Base-by-base conservation (phyloP, 257 asterid species). In the Misopates orontium region DNA sequence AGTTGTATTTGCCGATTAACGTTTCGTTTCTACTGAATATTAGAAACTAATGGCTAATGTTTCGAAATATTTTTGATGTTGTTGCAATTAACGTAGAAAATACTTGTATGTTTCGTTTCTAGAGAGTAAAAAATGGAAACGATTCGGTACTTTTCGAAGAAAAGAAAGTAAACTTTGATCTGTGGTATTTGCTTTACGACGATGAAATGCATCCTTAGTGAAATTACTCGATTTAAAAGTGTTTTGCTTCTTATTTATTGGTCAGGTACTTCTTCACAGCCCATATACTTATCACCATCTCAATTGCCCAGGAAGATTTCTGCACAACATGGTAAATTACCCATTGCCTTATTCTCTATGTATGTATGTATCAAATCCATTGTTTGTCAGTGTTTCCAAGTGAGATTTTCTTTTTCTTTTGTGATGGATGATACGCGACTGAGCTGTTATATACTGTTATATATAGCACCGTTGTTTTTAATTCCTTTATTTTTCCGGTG, bases 201-300 rank as follows among this genome's bases (percentile, higher is more conserved):
- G n/a, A n/a, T n/a, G n/a, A n/a, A n/a, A n/a, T n/a, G n/a, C n/a
- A n/a, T n/a, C n/a, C n/a, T n/a, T n/a, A n/a, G 59, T 53, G 20
- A 31, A 20, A 16, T 8, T 17, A 15, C 1, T 56, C 14, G 17
- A 2, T 3, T 36, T 36, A 36, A 28, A 7, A 3, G 14, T 50
- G 32, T 49, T 8, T 40, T 18, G 21, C 10, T 28, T 31, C 13
- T 57, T 8, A 8, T 0, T 39, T 39, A 17, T 39, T 39, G 31
- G 18, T 10, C 32, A 59, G 64, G 64, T 21, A 4, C 50, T 39
- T 17, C 50, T 18, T 59, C 22, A 40, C 50, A 36, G 7, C 50
- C 64, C 4, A 59, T 59, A 10, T 59, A 59, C 64, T 36, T 59
- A 10, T 59, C 64, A 18, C 64, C 51, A 8, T 39, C 50, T 3